Percentiles rank a stretch among this genome's conserved stretches.
phyloP scores from a whole-genome alignment of 768 basidiomycete genomes.

The Erythrobasidium yunnanense region DNA sequence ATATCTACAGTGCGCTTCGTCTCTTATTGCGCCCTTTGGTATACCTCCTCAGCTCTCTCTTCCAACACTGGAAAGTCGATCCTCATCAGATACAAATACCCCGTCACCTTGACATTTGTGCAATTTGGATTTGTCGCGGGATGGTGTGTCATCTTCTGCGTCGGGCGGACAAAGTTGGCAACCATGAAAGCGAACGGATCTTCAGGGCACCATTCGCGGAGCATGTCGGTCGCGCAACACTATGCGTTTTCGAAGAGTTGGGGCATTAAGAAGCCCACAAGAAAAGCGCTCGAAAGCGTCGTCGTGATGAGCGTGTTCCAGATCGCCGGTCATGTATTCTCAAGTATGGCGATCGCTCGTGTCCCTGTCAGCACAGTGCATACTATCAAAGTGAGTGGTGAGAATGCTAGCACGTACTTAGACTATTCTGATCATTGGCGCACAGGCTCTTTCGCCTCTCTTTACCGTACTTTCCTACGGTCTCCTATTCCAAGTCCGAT shows the following conservation, averaged over 20 bases:
- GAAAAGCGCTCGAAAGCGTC: constrained; percentile 62
- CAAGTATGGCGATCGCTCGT: constrained; percentile 78
- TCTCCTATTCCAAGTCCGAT: constrained; percentile 81
- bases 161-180: constrained; percentile 25
- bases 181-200: not conserved
- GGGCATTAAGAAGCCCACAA: constrained; percentile 52
- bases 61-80: constrained; percentile 87
- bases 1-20: constrained; percentile 49
- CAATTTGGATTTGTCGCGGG: constrained; percentile 89
- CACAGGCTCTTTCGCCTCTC: constrained; percentile 82
- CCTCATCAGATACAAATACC: constrained; percentile 81
- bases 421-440: constrained; percentile 16
- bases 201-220: not conserved
- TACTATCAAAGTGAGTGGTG: constrained; percentile 76
- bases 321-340: constrained; percentile 94
- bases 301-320: constrained; percentile 96
- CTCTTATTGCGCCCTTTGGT: constrained; percentile 80
- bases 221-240: not conserved
- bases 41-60: constrained; percentile 51
- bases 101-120: constrained; percentile 88
- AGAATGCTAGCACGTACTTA: constrained; percentile 1
- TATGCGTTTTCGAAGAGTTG: constrained; percentile 35
- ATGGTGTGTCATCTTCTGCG: constrained; percentile 77
- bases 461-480: constrained; percentile 97
- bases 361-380: constrained; percentile 97